These are phyloP conservation scores for Aspergillus udagawae DNA, from an alignment of 2,329 filamentous ascomycete species.

Conservation along the genomic window DNA sequence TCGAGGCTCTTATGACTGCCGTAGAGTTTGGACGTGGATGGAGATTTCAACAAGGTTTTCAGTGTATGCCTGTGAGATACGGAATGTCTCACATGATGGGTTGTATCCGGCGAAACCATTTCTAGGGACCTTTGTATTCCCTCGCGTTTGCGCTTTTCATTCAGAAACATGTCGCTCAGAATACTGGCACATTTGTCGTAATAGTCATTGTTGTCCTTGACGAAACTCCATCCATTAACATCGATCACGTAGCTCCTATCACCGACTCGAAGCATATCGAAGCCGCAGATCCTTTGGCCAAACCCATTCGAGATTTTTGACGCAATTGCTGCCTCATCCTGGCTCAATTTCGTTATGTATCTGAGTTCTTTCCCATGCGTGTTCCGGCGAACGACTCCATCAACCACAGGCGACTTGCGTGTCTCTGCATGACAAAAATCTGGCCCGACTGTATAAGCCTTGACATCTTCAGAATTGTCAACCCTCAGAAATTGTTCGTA, in stretches of 20 bases:
- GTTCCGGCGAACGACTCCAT: conserved; percentile 91
- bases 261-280: conserved; percentile 82
- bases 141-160: conserved; percentile 57
- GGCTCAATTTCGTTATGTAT: conserved; percentile 81
- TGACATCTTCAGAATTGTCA: conserved; percentile 96
- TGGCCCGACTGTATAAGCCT: conserved; percentile 93
- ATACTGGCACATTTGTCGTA: conserved; percentile 89
- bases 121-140: conserved; percentile 32
- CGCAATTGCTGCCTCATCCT: conserved; percentile 80
- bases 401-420: conserved; percentile 92
- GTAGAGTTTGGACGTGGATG: conserved; percentile 59
- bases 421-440: conserved; percentile 96
- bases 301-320: conserved; percentile 87
- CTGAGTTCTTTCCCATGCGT: conserved; percentile 96
- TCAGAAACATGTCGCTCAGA: conserved; percentile 80
- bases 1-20: conserved; percentile 41
- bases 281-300: conserved; percentile 91
- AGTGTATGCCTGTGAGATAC: conserved; percentile 48
- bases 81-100: conserved; percentile 34
- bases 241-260: conserved; percentile 97
- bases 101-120: conserved; percentile 30
- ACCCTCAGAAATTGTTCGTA: conserved; percentile 97
- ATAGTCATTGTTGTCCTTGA: conserved; percentile 98
- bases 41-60: conserved; percentile 60
- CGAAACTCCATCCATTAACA: conserved; percentile 99